phyloP scores from a whole-genome alignment of 192 early-diverging fungal genomes.

The Backusella psychrophila region DNA sequence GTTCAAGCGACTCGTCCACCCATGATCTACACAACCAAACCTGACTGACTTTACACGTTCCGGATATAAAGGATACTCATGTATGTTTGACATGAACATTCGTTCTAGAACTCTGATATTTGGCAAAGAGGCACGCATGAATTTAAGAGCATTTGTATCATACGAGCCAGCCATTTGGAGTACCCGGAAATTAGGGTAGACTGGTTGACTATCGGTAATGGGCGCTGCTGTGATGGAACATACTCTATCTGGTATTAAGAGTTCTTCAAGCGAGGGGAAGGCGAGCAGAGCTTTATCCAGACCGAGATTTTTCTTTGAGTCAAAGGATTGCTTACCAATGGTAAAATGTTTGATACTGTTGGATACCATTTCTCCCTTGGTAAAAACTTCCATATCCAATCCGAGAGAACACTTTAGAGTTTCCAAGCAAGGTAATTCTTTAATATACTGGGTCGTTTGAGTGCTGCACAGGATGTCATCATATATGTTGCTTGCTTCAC shows the following conservation, averaged over 20 bases:
- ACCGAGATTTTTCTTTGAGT: background rate
- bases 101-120: background rate
- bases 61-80: background rate
- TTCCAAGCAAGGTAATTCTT: background rate
- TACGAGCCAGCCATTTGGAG: background rate
- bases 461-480: background rate
- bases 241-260: background rate
- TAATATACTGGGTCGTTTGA: background rate
- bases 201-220: background rate
- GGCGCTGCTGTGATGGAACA: background rate
- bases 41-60: background rate
- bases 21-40: background rate
- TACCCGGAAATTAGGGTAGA: background rate
- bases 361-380: background rate
- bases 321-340: background rate
- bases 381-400: background rate
- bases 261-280: background rate
- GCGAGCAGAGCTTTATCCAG: background rate
- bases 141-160: background rate
- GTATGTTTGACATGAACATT: background rate
- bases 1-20: background rate
- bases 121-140: background rate
- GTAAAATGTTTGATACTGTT: background rate
- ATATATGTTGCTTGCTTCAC: background rate
- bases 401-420: background rate